Base-by-base conservation (phyloP, 108 stramenopile genomes). In the Seminavis robusta region DNA sequence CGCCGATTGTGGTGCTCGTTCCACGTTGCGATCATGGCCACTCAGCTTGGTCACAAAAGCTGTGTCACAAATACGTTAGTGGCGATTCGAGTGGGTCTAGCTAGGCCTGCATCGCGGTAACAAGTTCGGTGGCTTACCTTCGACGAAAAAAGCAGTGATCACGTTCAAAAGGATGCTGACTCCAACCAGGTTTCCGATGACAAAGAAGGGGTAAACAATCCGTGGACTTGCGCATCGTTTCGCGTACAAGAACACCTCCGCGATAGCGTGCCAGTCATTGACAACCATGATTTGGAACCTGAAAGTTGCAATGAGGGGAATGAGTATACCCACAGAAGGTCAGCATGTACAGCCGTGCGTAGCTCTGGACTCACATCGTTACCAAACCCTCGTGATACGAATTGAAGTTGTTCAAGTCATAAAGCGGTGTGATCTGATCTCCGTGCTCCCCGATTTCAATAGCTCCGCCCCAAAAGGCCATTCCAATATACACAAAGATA, bases 381-480 rank as follows among this genome's bases (percentile, higher is more conserved):
- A 83, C 61, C 50, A 83, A 29, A 25, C 81, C 81, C 34, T 65
- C 53, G 15, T 30, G 20, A 48, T 83, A 83, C 16, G 48, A 44
- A 44, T 83, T 83, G 71, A 83, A 83, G 31, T 83, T 83, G 63
- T 83, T 83, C 46, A 83, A 56, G 48, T 74, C 74, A 59, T 83
- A 83, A 1, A 67, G 28, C 1, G 74, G 74, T 15, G 72, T 65
- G 13, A 81, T 15, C 13, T 47, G 37, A 24, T 67, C 52, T 8
- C 44, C 44, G 33, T 72, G 32, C 28, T 9, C 33, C 15, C 51
- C 73, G 4, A 62, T 50, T 21, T 67, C 56, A 31, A 83, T 61
- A 9, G 63, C 65, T 4, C 81, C 81, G 33, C 77, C 74, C 81
- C 77, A 83, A 25, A 83, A 38, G 4, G 58, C 56, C 57, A 76